phyloP scores from a whole-genome alignment of 106 monocot species.

The Dendrobium officinale region DNA sequence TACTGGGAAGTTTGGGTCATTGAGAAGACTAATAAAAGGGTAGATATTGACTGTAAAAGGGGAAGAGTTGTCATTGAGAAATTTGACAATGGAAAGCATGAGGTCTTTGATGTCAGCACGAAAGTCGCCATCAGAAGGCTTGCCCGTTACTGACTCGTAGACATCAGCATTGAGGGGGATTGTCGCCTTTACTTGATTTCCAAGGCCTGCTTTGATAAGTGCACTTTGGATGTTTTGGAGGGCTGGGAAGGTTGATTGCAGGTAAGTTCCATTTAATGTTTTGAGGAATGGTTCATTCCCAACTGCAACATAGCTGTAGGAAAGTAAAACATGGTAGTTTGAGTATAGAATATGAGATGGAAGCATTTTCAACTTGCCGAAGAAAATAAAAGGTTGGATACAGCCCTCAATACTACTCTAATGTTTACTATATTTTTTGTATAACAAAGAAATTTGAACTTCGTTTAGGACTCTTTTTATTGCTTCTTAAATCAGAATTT shows the following conservation, averaged over 20 bases:
- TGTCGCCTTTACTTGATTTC: conserved; percentile 65
- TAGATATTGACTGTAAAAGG: conserved; percentile 89
- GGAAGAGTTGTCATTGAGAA: conserved; percentile 60
- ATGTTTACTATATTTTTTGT: not conserved
- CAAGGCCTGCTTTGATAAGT: conserved; percentile 68
- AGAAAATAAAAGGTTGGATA: not conserved
- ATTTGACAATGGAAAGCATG: conserved; percentile 67
- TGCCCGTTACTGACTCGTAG: conserved; percentile 42
- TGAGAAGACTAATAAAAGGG: conserved; percentile 87
- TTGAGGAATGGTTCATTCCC: conserved; percentile 66
- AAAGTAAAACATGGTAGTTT: not conserved
- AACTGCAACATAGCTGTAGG: conserved; percentile 54
- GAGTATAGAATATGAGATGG: no score
- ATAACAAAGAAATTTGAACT: not conserved
- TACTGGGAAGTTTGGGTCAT: conserved; percentile 65
- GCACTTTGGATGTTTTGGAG: conserved; percentile 83
- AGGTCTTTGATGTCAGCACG: conserved; percentile 68
- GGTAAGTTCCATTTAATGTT: conserved; percentile 48
- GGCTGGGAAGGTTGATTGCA: conserved; percentile 53
- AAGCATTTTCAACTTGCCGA: no score
- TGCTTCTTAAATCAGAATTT: no score
- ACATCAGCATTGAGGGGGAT: conserved; percentile 84
- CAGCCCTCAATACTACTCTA: not conserved
- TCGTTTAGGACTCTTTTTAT: no score
- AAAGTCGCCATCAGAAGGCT: conserved; percentile 82